A percentile compares a stretch with the other conserved stretches of the same genome.
phyloP scores from a whole-genome alignment of 1,139 yeast species.

The Saccharomycopsis hybrid region DNA sequence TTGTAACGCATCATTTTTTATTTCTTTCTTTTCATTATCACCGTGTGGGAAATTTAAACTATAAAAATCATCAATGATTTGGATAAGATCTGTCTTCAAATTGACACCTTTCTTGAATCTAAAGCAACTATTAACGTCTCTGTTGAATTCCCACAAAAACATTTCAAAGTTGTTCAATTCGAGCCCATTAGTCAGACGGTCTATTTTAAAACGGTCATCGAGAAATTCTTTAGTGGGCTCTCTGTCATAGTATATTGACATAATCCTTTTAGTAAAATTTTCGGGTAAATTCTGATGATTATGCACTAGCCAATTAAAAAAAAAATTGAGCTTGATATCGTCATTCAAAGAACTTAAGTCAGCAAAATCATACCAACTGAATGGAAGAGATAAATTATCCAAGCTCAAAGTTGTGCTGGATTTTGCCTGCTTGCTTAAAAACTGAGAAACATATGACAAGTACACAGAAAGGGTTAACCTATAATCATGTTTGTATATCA shows the following conservation, averaged over 20 bases:
- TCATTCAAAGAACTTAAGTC: slow-evolving; percentile 11
- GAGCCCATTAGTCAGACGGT: background rate
- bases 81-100: slow-evolving; percentile 3
- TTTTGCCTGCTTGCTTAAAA: background rate
- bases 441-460: slow-evolving; percentile 2
- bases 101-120: background rate
- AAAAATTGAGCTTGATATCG: slow-evolving; percentile 11
- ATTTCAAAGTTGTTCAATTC: slow-evolving; percentile 11
- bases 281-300: slow-evolving; percentile 11
- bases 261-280: slow-evolving; percentile 1
- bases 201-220: background rate
- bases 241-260: background rate
- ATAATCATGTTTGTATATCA: slow-evolving; percentile 9
- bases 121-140: background rate
- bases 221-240: background rate
- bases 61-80: slow-evolving; percentile 13
- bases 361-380: slow-evolving; percentile 19
- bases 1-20: background rate
- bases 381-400: slow-evolving; percentile 8
- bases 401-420: background rate
- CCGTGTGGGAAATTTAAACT: slow-evolving; percentile 12
- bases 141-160: slow-evolving; percentile 4
- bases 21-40: too few relatives aligned
- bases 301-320: slow-evolving; percentile 7
- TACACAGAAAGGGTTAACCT: slow-evolving; percentile 13